Evolutionary conservation across 2,329 filamentous ascomycete genomes (phyloP).

Genomic region (Biscogniauxia marginata): DNA sequence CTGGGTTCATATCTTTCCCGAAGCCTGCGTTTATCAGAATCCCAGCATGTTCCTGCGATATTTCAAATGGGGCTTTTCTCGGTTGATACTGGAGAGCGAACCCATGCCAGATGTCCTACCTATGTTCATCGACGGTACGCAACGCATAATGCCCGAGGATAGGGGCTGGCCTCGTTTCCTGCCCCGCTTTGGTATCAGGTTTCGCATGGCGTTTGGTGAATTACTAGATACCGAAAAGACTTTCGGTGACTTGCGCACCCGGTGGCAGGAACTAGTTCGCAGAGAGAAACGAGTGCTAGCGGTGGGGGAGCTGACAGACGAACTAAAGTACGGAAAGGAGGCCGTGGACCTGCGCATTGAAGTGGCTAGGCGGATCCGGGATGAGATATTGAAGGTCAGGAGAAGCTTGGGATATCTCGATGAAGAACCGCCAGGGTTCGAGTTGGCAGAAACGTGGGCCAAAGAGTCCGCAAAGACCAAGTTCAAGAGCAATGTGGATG

Average conservation of each 20-base stretch:
- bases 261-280: conserved; percentile 68
- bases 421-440: conserved; percentile 62
- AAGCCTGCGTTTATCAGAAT: conserved; percentile 91
- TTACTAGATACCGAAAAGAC: conserved; percentile 68
- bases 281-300: conserved; percentile 33
- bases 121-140: conserved; percentile 90
- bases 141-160: conserved; percentile 84
- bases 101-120: conserved; percentile 86
- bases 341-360: conserved; percentile 75
- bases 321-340: conserved; percentile 70
- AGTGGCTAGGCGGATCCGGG: conserved; percentile 73
- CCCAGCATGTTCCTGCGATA: conserved; percentile 79
- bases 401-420: conserved; percentile 71
- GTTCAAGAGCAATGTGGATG: conserved; percentile 55
- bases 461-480: conserved; percentile 47
- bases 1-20: conserved; percentile 96
- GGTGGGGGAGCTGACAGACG: conserved; percentile 63
- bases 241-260: conserved; percentile 73
- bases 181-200: conserved; percentile 68
- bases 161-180: conserved; percentile 77
- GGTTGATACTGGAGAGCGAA: conserved; percentile 85
- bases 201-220: conserved; percentile 78
- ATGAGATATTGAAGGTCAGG: conserved; percentile 78
- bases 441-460: conserved; percentile 78
- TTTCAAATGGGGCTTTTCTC: conserved; percentile 96